phyloP scores from a whole-genome alignment of 1,284 basidiomycete species.

The Cryptococcus sp. region DNA sequence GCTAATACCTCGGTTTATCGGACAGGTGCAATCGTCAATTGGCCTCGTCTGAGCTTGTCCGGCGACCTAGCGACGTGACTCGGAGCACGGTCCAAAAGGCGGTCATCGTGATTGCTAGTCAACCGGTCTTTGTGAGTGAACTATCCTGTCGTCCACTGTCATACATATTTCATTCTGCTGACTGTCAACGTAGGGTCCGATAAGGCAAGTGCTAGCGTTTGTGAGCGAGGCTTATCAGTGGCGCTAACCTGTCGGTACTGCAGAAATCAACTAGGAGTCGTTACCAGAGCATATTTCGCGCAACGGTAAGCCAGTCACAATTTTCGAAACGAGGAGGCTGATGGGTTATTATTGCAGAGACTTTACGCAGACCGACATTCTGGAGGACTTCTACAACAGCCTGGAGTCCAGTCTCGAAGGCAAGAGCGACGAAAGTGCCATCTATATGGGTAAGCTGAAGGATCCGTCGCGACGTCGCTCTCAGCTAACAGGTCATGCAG shows the following conservation, averaged over 20 bases:
- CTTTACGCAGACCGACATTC: slow-evolving; percentile 77
- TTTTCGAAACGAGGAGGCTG: not conserved
- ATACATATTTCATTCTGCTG: slow-evolving; percentile 6
- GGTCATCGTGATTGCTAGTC: slow-evolving; percentile 87
- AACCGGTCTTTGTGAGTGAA: slow-evolving; percentile 70
- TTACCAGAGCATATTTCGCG: slow-evolving; percentile 85
- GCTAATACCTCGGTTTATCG: slow-evolving; percentile 24
- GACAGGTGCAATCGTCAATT: slow-evolving; percentile 93
- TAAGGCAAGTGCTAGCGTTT: slow-evolving; percentile 25
- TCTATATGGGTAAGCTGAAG: slow-evolving; percentile 47
- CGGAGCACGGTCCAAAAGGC: slow-evolving; percentile 97
- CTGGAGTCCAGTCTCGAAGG: slow-evolving; percentile 59
- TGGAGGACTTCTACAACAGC: slow-evolving; percentile 77
- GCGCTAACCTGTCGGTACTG: slow-evolving; percentile 5
- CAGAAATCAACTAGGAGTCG: slow-evolving; percentile 91
- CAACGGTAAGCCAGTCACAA: slow-evolving; percentile 60
- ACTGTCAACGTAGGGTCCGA: slow-evolving; percentile 39
- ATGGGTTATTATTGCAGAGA: slow-evolving; percentile 58
- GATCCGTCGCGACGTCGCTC: not conserved
- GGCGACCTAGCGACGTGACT: slow-evolving; percentile 83
- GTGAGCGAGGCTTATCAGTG: not conserved
- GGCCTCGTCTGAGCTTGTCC: slow-evolving; percentile 73
- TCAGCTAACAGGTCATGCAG: slow-evolving; percentile 51
- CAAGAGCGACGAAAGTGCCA: slow-evolving; percentile 46
- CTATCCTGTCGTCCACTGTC: not conserved